These are phyloP conservation scores for Lolium perenne DNA, from an alignment of 176 grass and related monocot genomes.

Conservation along the genomic window DNA sequence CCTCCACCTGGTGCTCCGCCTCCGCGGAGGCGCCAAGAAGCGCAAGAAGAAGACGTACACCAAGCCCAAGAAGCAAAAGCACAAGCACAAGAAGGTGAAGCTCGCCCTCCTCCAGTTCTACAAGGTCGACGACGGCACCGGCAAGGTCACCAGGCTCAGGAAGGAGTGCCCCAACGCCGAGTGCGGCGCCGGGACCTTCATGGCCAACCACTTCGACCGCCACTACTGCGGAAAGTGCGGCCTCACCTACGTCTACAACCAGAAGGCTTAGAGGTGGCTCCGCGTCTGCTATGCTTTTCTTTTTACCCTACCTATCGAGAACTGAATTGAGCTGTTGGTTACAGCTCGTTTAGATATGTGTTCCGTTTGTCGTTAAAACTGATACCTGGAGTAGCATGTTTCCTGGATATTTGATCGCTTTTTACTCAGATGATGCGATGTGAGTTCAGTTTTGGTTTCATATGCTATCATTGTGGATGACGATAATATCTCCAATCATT, in stretches of 20 bases:
- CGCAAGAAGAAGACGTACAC: slow-evolving; percentile 92
- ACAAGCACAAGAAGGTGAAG: slow-evolving; percentile 90
- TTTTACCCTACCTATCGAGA: slow-evolving; percentile 19
- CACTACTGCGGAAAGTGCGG: slow-evolving; percentile 93
- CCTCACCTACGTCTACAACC: slow-evolving; percentile 84
- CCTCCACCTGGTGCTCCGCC: slow-evolving; percentile 77
- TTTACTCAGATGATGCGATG: slow-evolving; percentile 28
- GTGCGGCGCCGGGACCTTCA: slow-evolving; percentile 78
- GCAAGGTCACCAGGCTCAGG: slow-evolving; percentile 78
- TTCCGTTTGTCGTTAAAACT: slow-evolving; percentile 9
- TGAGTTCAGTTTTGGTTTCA: slow-evolving; percentile 21
- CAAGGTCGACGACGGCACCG: slow-evolving; percentile 74
- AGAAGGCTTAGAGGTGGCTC: slow-evolving; percentile 56
- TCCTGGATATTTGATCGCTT: slow-evolving; percentile 45
- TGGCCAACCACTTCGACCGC: slow-evolving; percentile 89
- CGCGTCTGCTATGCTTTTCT: neutral
- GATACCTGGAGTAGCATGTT: slow-evolving; percentile 29
- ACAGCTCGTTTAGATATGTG: slow-evolving; percentile 40
- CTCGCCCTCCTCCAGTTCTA: slow-evolving; percentile 81
- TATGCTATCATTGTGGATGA: neutral
- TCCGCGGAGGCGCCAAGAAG: slow-evolving; percentile 83
- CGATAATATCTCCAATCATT: neutral
- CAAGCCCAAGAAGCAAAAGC: slow-evolving; percentile 85
- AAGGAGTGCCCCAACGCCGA: slow-evolving; percentile 83
- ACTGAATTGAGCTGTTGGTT: slow-evolving; percentile 24